Percentiles rank a stretch among this genome's conserved stretches.
Conservation (phyloP, 495 filamentous ascomycete genomes). For the Penicillium pulvis region DNA sequence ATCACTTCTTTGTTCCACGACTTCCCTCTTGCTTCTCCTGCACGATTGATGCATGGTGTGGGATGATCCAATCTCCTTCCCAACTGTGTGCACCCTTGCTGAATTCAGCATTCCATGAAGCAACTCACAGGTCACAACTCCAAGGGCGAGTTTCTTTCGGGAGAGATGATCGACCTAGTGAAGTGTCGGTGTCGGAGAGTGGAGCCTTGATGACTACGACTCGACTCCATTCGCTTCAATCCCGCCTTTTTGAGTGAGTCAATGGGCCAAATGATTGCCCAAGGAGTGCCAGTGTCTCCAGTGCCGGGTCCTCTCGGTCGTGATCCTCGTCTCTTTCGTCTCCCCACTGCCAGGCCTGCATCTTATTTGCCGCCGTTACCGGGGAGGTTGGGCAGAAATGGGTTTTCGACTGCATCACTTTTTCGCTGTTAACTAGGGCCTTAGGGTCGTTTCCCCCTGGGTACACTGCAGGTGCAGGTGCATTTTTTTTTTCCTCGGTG, state of each 20-base stretch:
- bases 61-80: conserved; percentile 18
- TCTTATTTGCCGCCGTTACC: conserved; percentile 38
- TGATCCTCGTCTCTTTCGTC: conserved; percentile 8
- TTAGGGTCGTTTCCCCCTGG: conserved; percentile 3
- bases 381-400: conserved; percentile 45
- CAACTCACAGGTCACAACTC: neutral
- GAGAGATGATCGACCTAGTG: conserved; percentile 19
- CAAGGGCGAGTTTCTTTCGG: neutral
- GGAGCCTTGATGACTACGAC: conserved; percentile 19
- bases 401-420: conserved; percentile 27
- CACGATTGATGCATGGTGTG: conserved; percentile 12
- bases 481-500: conserved; percentile 10
- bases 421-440: conserved; percentile 6
- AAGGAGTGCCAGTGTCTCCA: conserved; percentile 9
- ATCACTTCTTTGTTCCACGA: conserved; percentile 16
- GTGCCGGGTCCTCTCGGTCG: conserved; percentile 5
- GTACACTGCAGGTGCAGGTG: conserved; percentile 17
- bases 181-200: conserved; percentile 35
- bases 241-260: conserved; percentile 6
- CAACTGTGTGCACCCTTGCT: conserved; percentile 25
- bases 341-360: conserved; percentile 28
- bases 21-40: conserved; percentile 7
- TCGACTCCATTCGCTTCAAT: conserved; percentile 23
- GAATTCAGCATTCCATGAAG: neutral
- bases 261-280: conserved; percentile 5